phyloP scores from a whole-genome alignment of 2,329 filamentous ascomycete genomes.

The Pseudohalonectria lignicola region DNA sequence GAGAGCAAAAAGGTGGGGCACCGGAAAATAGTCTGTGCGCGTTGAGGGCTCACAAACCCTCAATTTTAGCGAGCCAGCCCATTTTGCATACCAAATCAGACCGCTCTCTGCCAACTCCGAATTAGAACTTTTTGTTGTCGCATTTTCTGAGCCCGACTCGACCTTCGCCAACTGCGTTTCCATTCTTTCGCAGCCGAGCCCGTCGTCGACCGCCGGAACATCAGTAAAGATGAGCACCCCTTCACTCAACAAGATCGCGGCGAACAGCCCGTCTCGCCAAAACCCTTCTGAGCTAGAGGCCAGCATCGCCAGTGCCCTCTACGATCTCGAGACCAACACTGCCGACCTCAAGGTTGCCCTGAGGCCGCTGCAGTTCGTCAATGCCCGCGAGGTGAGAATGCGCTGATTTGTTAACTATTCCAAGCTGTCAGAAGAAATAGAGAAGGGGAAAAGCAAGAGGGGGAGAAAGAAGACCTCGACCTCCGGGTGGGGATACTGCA shows the following conservation, averaged over 20 bases:
- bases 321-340: constrained; percentile 99
- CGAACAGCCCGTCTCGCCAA: constrained; percentile 91
- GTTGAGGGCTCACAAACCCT: constrained; percentile 12
- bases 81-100: no score
- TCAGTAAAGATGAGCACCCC: constrained; percentile 45
- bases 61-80: constrained; percentile 7
- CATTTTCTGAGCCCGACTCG: background rate
- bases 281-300: constrained; percentile 97
- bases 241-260: constrained; percentile 94
- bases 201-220: constrained; percentile 7
- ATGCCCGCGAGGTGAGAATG: constrained; percentile 98
- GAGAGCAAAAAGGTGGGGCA: background rate
- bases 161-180: constrained; percentile 3
- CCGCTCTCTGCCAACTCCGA: no score
- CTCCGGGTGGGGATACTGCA: no score
- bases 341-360: constrained; percentile 93
- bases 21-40: constrained; percentile 1
- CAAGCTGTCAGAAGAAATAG: no score
- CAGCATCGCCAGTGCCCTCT: constrained; percentile 92
- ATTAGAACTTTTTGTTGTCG: background rate
- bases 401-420: no score
- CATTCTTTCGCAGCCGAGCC: background rate
- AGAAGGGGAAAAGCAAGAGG: no score
- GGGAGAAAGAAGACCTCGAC: no score
- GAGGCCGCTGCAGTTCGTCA: constrained; percentile 96